Percentiles rank a stretch among this genome's conserved stretches.
phyloP scores from a whole-genome alignment of 768 basidiomycete genomes.

The Boletus pseudopeckii region DNA sequence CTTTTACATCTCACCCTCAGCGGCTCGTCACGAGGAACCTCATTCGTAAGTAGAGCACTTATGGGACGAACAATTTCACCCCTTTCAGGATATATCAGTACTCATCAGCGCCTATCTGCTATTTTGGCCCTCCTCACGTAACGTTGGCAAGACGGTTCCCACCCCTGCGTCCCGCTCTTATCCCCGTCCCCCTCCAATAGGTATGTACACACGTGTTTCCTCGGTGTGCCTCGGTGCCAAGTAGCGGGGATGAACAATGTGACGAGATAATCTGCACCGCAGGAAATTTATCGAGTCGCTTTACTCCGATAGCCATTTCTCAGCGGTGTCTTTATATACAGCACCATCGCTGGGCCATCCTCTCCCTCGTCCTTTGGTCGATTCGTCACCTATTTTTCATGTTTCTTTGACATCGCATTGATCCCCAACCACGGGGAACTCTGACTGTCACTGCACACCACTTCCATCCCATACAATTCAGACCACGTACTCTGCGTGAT shows the following conservation, averaged over 20 bases:
- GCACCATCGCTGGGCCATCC: conserved; percentile 2
- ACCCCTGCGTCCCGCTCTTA: conserved; percentile 13
- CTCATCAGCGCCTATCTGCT: conserved; percentile 14
- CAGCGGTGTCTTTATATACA: conserved; percentile 16
- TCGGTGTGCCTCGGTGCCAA: conserved; percentile 13
- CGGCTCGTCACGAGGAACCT: not conserved
- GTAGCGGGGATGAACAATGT: conserved; percentile 15
- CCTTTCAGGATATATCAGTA: conserved; percentile 6
- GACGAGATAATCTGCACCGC: not conserved
- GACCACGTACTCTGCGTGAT: conserved; percentile 4
- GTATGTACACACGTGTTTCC: conserved; percentile 20
- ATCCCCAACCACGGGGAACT: conserved; percentile 9
- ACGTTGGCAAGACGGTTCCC: conserved; percentile 15
- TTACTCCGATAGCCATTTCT: conserved; percentile 9
- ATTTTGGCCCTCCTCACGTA: conserved; percentile 18
- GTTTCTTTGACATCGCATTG: conserved; percentile 8
- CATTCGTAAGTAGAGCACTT: not conserved
- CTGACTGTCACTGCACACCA: not conserved
- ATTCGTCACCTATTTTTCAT: conserved; percentile 12
- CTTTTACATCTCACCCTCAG: not conserved
- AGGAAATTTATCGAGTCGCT: conserved; percentile 2
- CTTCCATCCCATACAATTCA: not conserved
- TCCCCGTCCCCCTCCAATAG: conserved; percentile 11
- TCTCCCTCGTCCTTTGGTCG: conserved; percentile 2
- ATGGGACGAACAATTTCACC: not conserved